These are phyloP conservation scores for Mycena olivaceomarginata DNA, from an alignment of 768 basidiomycete species.

Conservation along the genomic window DNA sequence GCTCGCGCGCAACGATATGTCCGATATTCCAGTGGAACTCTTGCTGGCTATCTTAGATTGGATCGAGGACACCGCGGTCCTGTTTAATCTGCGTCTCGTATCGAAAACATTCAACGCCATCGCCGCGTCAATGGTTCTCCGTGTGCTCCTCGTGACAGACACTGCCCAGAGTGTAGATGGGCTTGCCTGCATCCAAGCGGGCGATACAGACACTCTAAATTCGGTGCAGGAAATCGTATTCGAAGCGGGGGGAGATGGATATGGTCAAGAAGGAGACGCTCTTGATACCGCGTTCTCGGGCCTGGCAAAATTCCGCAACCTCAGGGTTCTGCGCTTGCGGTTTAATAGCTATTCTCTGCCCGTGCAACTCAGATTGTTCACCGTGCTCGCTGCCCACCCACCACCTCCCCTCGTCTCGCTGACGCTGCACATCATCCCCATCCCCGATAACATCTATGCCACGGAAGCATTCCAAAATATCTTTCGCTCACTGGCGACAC, in stretches of 20 bases:
- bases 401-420: background rate
- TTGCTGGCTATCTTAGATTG: background rate
- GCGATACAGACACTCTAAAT: background rate
- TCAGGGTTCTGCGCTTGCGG: background rate
- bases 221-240: constrained; percentile 14
- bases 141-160: constrained; percentile 13
- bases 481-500: background rate
- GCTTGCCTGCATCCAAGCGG: constrained; percentile 4
- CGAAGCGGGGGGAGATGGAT: background rate
- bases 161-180: constrained; percentile 20
- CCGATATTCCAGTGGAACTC: too few relatives aligned
- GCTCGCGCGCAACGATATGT: too few relatives aligned
- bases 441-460: background rate
- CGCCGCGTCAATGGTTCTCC: constrained; percentile 17
- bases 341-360: background rate
- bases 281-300: background rate
- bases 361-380: background rate
- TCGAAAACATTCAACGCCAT: constrained; percentile 26
- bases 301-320: background rate
- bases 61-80: background rate
- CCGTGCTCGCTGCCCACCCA: background rate
- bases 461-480: background rate
- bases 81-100: constrained; percentile 26
- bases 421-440: background rate
- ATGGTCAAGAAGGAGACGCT: background rate